phyloP scores from a whole-genome alignment of 805 yeast species.

The Suhomyces prunicola region DNA sequence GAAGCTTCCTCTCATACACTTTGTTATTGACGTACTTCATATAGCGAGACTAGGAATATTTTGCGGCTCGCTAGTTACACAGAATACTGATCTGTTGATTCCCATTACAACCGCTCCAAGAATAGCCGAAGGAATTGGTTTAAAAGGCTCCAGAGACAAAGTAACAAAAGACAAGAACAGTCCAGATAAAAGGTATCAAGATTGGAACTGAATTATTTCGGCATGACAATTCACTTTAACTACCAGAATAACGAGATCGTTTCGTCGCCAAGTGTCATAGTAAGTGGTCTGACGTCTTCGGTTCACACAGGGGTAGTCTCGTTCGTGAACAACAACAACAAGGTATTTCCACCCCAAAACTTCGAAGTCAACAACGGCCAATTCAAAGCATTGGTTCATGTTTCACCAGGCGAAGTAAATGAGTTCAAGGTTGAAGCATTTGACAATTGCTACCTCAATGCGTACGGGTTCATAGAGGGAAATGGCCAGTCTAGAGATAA shows the following conservation, averaged over 20 bases:
- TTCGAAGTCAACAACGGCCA: constrained; percentile 66
- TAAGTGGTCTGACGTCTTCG: constrained; percentile 27
- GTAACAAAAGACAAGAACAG: neutral
- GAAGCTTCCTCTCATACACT: neutral
- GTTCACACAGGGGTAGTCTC: constrained; percentile 25
- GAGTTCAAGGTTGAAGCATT: constrained; percentile 48
- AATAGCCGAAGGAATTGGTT: neutral
- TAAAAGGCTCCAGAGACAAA: neutral
- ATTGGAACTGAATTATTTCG: neutral
- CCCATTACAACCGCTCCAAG: neutral
- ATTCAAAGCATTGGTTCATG: constrained; percentile 73
- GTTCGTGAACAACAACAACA: constrained; percentile 30
- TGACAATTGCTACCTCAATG: constrained; percentile 29
- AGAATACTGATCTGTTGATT: neutral
- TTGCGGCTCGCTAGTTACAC: neutral
- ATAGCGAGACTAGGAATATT: neutral
- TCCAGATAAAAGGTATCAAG: neutral
- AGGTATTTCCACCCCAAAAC: constrained; percentile 61
- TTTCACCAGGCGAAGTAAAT: constrained; percentile 65
- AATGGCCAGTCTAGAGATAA: constrained; percentile 20
- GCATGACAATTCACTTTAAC: constrained; percentile 26
- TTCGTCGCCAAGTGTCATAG: constrained; percentile 37
- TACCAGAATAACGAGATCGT: constrained; percentile 36
- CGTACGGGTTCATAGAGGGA: constrained; percentile 22
- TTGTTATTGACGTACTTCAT: neutral